A percentile compares a stretch with the other conserved stretches of the same genome.
Conservation (phyloP, 2,329 filamentous ascomycete genomes). For the Fusarium compactum region DNA sequence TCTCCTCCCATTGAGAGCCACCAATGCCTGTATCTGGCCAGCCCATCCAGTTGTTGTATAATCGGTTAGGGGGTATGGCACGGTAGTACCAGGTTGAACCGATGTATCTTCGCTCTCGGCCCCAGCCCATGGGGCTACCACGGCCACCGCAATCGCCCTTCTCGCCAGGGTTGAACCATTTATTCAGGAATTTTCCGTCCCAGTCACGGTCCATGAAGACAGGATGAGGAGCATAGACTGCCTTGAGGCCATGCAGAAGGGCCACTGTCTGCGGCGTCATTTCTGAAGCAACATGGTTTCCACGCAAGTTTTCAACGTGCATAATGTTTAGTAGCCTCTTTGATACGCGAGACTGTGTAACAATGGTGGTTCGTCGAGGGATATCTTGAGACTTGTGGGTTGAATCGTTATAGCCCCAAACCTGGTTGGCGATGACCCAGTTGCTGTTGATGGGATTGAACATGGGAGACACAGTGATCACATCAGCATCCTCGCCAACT, state of each 20-base stretch:
- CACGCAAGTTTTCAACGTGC: slow-evolving; percentile 79
- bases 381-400: slow-evolving; percentile 65
- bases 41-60: slow-evolving; percentile 74
- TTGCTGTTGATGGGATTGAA: slow-evolving; percentile 79
- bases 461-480: slow-evolving; percentile 81
- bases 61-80: slow-evolving; percentile 66
- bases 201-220: slow-evolving; percentile 84
- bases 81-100: slow-evolving; percentile 73
- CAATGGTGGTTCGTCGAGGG: slow-evolving; percentile 80
- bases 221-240: slow-evolving; percentile 81
- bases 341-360: slow-evolving; percentile 80
- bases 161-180: slow-evolving; percentile 71
- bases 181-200: slow-evolving; percentile 65
- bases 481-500: slow-evolving; percentile 79
- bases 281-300: slow-evolving; percentile 82
- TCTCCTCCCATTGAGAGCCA: slow-evolving; percentile 67
- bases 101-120: slow-evolving; percentile 67
- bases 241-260: slow-evolving; percentile 82
- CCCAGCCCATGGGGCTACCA: slow-evolving; percentile 70
- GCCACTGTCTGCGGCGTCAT: slow-evolving; percentile 82
- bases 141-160: slow-evolving; percentile 66
- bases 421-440: slow-evolving; percentile 77
- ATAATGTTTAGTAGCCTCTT: slow-evolving; percentile 79
- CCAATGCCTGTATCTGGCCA: slow-evolving; percentile 68
- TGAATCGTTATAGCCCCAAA: slow-evolving; percentile 73